These are phyloP conservation scores for Torulaspora gathmanii DNA, from an alignment of 805 yeast genomes.

Conservation along the genomic window DNA sequence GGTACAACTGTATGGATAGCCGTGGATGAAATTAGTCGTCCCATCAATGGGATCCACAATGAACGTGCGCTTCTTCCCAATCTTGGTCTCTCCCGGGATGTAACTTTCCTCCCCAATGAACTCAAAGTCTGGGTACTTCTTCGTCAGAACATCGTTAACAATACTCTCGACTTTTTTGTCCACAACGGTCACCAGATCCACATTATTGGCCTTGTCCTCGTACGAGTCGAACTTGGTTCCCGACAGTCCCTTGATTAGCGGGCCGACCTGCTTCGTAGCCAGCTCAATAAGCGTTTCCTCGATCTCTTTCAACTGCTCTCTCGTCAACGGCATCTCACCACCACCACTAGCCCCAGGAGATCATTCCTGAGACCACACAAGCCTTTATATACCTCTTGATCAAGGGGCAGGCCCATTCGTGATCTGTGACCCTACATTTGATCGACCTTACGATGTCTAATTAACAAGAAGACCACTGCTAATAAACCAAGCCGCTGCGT, in stretches of 20 bases:
- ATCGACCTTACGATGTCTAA: too few relatives aligned
- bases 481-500: too few relatives aligned
- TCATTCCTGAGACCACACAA: neutral
- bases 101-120: conserved; percentile 63
- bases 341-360: neutral
- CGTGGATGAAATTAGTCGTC: conserved; percentile 60
- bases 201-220: conserved; percentile 56
- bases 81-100: conserved; percentile 43
- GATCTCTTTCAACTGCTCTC: conserved; percentile 25
- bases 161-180: conserved; percentile 51
- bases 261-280: conserved; percentile 27
- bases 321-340: conserved; percentile 18
- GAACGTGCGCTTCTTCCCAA: conserved; percentile 53
- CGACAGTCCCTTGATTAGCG: conserved; percentile 24
- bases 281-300: conserved; percentile 25
- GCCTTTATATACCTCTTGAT: neutral
- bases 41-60: conserved; percentile 65
- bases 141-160: conserved; percentile 31
- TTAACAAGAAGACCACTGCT: too few relatives aligned
- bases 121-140: conserved; percentile 43
- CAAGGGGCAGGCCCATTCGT: neutral
- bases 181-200: conserved; percentile 57
- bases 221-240: conserved; percentile 37
- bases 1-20: conserved; percentile 57
- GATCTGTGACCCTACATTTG: neutral